phyloP scores from a whole-genome alignment of 345 rosid species.

The Mercurialis annua region DNA sequence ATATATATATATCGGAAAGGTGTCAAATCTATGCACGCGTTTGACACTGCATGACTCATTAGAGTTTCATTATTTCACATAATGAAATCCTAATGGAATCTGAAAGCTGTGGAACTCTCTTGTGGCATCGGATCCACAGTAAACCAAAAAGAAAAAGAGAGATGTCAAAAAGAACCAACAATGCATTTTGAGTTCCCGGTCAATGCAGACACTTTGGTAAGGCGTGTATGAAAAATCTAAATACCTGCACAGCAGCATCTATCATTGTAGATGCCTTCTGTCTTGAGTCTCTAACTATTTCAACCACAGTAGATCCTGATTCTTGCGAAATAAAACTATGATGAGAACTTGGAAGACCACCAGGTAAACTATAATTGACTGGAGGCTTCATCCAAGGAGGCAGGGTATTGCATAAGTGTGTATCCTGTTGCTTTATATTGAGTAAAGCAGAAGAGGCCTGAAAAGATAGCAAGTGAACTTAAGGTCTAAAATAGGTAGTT shows the following conservation, averaged over 20 bases:
- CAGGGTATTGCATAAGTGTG: conserved; percentile 28
- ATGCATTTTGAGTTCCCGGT: neutral
- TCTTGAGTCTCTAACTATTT: conserved; percentile 67
- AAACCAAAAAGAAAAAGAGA: neutral
- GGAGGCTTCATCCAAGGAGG: conserved; percentile 44
- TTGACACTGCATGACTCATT: too few species aligned
- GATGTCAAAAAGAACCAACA: neutral
- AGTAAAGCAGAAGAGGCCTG: conserved; percentile 58
- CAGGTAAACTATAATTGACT: conserved; percentile 27
- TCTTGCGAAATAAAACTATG: conserved; percentile 43
- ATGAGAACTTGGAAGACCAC: conserved; percentile 28
- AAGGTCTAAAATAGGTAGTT: conserved; percentile 17
- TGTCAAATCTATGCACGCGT: too few species aligned
- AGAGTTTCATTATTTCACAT: too few species aligned
- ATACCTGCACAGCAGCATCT: conserved; percentile 84
- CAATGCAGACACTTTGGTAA: neutral
- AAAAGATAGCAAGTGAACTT: conserved; percentile 16
- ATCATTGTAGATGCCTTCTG: conserved; percentile 73
- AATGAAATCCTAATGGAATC: too few species aligned
- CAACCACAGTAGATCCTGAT: conserved; percentile 57
- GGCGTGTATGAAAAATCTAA: neutral
- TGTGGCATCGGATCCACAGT: too few species aligned
- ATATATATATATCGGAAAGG: too few species aligned
- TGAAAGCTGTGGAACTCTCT: too few species aligned
- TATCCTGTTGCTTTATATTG: conserved; percentile 36